A percentile compares a stretch with the other conserved stretches of the same genome.
Evolutionary conservation across 768 basidiomycete genomes (phyloP).

Genomic region (Cantharellus cinnabarinus): DNA sequence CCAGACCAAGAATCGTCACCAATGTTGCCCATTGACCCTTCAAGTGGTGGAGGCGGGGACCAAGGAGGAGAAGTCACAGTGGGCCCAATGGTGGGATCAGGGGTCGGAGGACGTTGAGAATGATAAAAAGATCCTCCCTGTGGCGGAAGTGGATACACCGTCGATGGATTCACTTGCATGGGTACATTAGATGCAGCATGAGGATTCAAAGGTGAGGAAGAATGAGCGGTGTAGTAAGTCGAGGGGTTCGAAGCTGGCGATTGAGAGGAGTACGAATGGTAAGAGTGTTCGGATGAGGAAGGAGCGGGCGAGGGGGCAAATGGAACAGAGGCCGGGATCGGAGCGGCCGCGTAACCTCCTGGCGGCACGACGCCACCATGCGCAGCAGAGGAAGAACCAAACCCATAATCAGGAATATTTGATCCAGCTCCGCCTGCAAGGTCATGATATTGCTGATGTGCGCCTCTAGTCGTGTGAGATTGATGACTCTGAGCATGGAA

Average conservation of each 20-base stretch:
- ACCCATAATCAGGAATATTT: too few species aligned
- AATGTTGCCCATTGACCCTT: too few species aligned
- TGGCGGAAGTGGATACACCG: background rate
- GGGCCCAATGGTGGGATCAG: background rate
- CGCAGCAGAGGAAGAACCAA: too few species aligned
- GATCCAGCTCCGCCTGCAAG: too few species aligned
- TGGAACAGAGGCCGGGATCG: too few species aligned
- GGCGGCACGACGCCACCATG: too few species aligned
- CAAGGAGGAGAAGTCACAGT: too few species aligned
- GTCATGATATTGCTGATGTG: too few species aligned
- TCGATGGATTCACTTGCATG: background rate
- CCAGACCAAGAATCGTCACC: background rate
- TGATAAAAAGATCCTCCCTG: background rate
- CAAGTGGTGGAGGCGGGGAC: too few species aligned
- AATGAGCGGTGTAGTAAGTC: background rate
- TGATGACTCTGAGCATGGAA: too few species aligned
- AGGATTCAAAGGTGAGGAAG: background rate
- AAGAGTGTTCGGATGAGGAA: background rate
- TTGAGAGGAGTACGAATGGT: background rate
- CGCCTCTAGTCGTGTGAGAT: too few species aligned
- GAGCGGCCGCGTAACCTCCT: too few species aligned
- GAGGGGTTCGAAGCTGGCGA: background rate
- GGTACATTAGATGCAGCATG: background rate
- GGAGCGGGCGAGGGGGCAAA: background rate
- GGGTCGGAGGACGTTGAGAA: background rate